Base-by-base conservation (phyloP, 2,329 filamentous ascomycete genomes). In the Hypoxylon sp. region DNA sequence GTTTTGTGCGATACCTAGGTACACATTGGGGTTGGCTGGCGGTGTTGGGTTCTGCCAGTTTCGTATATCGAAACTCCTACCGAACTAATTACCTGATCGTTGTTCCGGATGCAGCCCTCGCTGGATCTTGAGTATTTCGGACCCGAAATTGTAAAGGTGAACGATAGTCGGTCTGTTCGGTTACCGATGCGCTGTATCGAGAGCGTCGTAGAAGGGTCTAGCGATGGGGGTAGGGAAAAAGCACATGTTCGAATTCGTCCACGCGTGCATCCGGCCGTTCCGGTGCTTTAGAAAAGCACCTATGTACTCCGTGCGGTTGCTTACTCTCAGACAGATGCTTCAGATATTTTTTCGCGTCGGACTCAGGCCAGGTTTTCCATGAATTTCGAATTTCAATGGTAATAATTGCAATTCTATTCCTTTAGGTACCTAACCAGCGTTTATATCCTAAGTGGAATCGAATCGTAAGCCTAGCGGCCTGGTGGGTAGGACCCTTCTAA, bases 21-120 rank as follows among this genome's bases (percentile, higher is more conserved):
- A 32, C n/a, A n/a, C n/a, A n/a, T n/a, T n/a, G n/a, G n/a, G n/a
- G n/a, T n/a, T n/a, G n/a, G 52, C 46, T 32, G 52, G 52, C 20
- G 52, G 12, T 46, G 26, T 40, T 30, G 52, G 28, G n/a, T 42
- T 46, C 28, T 30, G 38, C 24, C 28, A 46, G 30, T 36, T 46
- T 46, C 53, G 30, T 30, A 30, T 30, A 48, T 48, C 30, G 24
- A 36, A 58, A 53, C 32, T 44, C n/a, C n/a, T 36, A 18, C 36
- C 1, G n/a, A 42, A 14, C 4, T 20, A 42, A 16, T 52, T 24
- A 24, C n/a, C n/a, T 16, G 4, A 5, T 42, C n/a, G 33, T 28
- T 40, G 22, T 26, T 7, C 33, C 16, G 8, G 22, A 45, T 26
- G 9, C 11, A 14, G 12, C 22, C 22, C 14, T 26, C 4, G 12